Base-by-base conservation (phyloP, 2,329 filamentous ascomycete genomes). In the Beauveria scarabaeidicola region DNA sequence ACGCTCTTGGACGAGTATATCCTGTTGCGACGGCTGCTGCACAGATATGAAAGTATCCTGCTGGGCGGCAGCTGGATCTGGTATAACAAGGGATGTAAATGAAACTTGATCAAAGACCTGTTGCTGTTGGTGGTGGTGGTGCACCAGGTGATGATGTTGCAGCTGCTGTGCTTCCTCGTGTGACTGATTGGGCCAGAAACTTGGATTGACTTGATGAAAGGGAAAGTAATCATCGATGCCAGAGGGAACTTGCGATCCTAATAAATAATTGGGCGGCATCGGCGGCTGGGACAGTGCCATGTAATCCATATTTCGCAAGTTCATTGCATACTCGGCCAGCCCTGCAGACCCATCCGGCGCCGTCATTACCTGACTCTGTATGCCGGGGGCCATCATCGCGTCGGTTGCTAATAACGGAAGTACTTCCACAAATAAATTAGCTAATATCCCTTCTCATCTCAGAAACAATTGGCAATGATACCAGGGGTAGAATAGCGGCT, bases 251-350 rank as follows among this genome's bases (percentile, higher is more conserved):
- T 55, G 58, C 10, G 58, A 36, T 46, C 52, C 52, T 60, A 70
- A 70, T 65, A 73, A 68, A 63, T 70, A 67, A 48, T 68, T 15
- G 25, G 58, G 55, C 52, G 3, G 58, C 40, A 27, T 51, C 63
- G 19, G n/a, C 13, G 63, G 52, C 17, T 64, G 61, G n/a, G 61
- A 57, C 4, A 61, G 54, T 27, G 63, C 61, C 47, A 71, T 70
- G 63, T 72, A 70, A 17, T 64, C 67, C 25, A 72, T 63, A 57
- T 73, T 67, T 32, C 69, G 69, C 63, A 75, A 69, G 59, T 66
- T 67, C 62, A 75, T 74, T 66, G 66, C 65, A 64, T 74, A 73
- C 61, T 73, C 68, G 61, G 65, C 64, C 50, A 69, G 63, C 40
- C 68, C 69, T 55, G 73, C 61, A 48, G 66, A 63, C 40, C 68